phyloP scores from a whole-genome alignment of 2,329 filamentous ascomycete genomes.

The Lachnellula cervina region DNA sequence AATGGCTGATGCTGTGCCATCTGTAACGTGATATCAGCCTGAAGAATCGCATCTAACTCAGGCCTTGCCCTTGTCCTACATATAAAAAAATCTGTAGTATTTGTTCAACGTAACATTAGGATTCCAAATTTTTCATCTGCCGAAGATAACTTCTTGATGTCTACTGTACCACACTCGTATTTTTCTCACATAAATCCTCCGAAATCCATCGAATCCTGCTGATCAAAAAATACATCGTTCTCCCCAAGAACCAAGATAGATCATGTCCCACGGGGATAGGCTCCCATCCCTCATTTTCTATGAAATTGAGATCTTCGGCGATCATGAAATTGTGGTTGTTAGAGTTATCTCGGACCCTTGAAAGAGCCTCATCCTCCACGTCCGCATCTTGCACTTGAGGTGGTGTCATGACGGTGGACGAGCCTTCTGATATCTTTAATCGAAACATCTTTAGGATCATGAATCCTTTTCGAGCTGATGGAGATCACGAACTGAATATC shows the following conservation, averaged over 20 bases:
- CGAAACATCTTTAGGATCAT: neutral
- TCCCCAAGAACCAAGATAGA: neutral
- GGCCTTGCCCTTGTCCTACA: neutral
- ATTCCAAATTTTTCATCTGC: neutral
- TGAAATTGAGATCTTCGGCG: neutral
- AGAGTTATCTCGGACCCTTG: neutral
- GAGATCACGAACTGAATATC: too few relatives aligned
- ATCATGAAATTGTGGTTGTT: neutral
- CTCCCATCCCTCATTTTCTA: too few relatives aligned
- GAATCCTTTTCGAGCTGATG: neutral
- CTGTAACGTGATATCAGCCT: too few relatives aligned
- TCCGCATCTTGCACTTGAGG: neutral
- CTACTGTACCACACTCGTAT: too few relatives aligned
- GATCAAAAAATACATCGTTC: neutral
- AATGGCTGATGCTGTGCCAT: too few relatives aligned
- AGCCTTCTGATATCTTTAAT: neutral
- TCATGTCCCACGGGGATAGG: neutral
- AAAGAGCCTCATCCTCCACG: neutral
- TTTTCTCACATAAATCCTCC: neutral
- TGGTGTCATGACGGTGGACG: neutral
- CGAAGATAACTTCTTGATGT: neutral
- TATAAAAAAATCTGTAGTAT: neutral
- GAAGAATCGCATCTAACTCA: too few relatives aligned
- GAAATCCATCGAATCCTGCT: neutral
- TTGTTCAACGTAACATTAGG: neutral